Evolutionary conservation across 352 stramenopile genomes (phyloP), one percentile per base, ranked within the genome.

Genomic region (Globisporangium abappressorium): DNA sequence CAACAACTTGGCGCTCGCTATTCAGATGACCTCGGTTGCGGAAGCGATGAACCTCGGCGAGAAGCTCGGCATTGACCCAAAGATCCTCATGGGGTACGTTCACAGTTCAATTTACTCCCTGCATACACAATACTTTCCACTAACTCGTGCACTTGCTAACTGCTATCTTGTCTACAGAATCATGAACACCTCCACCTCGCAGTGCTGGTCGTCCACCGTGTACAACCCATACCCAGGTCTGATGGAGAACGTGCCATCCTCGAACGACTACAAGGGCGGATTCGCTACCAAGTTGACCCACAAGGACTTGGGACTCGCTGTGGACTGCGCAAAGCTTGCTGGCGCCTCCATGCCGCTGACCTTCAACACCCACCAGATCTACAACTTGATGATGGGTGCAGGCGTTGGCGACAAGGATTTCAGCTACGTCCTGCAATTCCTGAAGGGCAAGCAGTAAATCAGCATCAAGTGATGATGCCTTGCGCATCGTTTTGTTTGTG

Each of bases 1-100:
- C 83, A 99, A 99, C 86, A 99, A 99, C 80, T 72, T 99, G 51
- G 87, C 95, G n/a, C 78, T 99, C 18, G 97, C 91, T 7, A 98
- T 99, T 68, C 94, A 98, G 71, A 99, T 99, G 97, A 76, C 95
- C 38, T 98, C 94, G 8, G 91, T 99, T 43, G 89, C 89, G 7
- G 97, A 99, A 72, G 97, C 96, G 22, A 97, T 99, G 89, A 98
- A 97, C 71, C 85, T 99, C 56, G 97, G 97, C 18, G 93, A 96
- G 62, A 90, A 89, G 54, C 76, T 99, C 55, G 97, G 97, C 33
- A 96, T 99, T 55, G 93, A 99, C 75, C 93, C 96, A 8, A 92
- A 90, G 68, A 81, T 98, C 6, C 80, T 99, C 55, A 88, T 92
- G 53, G 82, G 74, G 81, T 90, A 72, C 30, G 71, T 70, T 7